Percentiles rank a stretch among this genome's conserved stretches.
Evolutionary conservation across 2,329 filamentous ascomycete genomes (phyloP).

Genomic region (Sporothrix pseudoabietina): DNA sequence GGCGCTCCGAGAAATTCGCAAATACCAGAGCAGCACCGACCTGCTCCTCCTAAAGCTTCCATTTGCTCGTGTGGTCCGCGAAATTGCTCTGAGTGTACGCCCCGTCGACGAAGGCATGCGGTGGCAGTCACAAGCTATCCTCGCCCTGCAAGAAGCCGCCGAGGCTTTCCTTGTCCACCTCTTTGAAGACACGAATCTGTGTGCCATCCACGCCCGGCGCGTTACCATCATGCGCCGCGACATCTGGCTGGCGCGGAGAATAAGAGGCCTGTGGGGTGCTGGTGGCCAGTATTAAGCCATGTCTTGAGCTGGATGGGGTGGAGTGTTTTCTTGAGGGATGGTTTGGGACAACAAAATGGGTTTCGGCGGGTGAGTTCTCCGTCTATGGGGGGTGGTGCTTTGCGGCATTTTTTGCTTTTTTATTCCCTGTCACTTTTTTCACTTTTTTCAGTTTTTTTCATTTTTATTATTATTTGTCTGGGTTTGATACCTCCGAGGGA

Average conservation of each 20-base stretch:
- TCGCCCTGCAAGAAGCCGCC: slow-evolving; percentile 90
- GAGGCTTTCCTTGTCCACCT: slow-evolving; percentile 94
- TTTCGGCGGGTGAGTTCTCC: not conserved
- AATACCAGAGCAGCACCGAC: slow-evolving; percentile 87
- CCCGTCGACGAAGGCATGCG: slow-evolving; percentile 70
- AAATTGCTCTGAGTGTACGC: slow-evolving; percentile 69
- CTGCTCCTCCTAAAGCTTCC: slow-evolving; percentile 79
- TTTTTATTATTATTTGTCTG: slow-evolving; percentile 6
- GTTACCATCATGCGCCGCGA: slow-evolving; percentile 99
- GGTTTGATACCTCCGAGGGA: slow-evolving; percentile 20
- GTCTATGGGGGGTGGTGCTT: slow-evolving; percentile 10
- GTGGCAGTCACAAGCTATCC: slow-evolving; percentile 95
- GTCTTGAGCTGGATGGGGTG: not conserved
- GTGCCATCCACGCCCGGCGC: slow-evolving; percentile 93
- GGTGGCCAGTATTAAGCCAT: slow-evolving; percentile 51
- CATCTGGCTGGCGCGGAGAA: slow-evolving; percentile 85
- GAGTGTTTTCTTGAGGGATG: not conserved
- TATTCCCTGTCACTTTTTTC: not conserved
- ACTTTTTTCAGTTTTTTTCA: not conserved
- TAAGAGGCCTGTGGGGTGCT: slow-evolving; percentile 76
- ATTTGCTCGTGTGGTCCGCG: slow-evolving; percentile 76
- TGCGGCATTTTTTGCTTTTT: not conserved
- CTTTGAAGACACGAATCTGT: slow-evolving; percentile 96
- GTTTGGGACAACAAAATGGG: slow-evolving; percentile 6
- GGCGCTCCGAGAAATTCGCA: slow-evolving; percentile 87